Conservation (phyloP, 106 monocot species). For the Gastrodia elata region DNA sequence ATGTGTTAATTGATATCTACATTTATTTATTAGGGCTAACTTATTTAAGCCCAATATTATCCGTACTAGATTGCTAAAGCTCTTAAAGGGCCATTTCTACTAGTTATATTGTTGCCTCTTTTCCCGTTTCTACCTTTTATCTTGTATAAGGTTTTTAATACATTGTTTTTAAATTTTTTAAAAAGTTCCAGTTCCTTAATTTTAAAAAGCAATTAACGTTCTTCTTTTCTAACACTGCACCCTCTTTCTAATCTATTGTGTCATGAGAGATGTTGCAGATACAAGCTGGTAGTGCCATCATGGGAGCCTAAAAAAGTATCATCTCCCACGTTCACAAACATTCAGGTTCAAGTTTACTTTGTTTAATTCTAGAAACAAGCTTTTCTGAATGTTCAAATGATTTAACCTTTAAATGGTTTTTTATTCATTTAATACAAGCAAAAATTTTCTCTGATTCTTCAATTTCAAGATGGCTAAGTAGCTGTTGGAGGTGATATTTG, state of each 20-base stretch:
- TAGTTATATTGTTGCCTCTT: no score
- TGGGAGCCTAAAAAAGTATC: constrained; percentile 75
- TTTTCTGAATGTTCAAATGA: neutral
- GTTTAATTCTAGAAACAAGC: neutral
- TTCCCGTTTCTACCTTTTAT: neutral
- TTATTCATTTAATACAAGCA: neutral
- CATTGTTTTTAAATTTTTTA: neutral
- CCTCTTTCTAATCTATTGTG: neutral
- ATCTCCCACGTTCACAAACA: constrained; percentile 83
- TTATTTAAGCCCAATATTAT: no score
- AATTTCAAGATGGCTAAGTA: neutral
- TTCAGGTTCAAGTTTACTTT: constrained; percentile 51
- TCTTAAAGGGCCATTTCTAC: no score
- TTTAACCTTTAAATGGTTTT: neutral
- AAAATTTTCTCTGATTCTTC: neutral
- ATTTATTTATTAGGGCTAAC: no score
- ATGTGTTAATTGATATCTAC: no score
- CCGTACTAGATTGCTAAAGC: no score
- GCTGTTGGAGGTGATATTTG: constrained; percentile 1
- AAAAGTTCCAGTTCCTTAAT: neutral
- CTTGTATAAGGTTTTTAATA: no score
- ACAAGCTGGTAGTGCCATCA: constrained; percentile 81
- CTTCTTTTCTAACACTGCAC: neutral
- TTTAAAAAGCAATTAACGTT: neutral
- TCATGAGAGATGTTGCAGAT: constrained; percentile 39